A percentile compares a stretch with the other conserved stretches of the same genome.
These are phyloP conservation scores for Xanthoconium purpureum DNA, from an alignment of 768 basidiomycete species.

Conservation along the genomic window DNA sequence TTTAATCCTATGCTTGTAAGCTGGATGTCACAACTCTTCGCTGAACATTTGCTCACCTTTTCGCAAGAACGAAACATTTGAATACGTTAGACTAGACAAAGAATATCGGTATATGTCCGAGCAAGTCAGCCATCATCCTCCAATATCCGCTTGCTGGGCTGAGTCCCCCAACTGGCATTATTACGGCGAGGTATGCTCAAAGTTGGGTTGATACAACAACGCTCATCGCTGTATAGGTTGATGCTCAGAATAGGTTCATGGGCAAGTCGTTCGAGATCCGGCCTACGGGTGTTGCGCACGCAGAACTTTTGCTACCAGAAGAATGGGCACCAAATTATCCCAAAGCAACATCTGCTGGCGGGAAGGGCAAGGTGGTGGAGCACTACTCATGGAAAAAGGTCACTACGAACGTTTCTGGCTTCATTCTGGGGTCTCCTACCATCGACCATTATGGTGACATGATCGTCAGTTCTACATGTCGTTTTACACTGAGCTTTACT, in stretches of 20 bases:
- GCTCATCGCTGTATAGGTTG: conserved; percentile 53
- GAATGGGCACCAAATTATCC: conserved; percentile 64
- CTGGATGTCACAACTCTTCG: conserved; percentile 5
- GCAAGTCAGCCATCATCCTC: conserved; percentile 97
- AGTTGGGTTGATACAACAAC: not conserved
- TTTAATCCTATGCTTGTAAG: conserved; percentile 93
- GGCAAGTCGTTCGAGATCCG: conserved; percentile 96
- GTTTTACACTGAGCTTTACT: not conserved
- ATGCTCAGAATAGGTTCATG: conserved; percentile 95
- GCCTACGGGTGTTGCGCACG: conserved; percentile 92
- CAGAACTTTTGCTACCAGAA: conserved; percentile 72
- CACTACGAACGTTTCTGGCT: conserved; percentile 86
- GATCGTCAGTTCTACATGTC: conserved; percentile 53
- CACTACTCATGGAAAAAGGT: conserved; percentile 98
- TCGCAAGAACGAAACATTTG: conserved; percentile 83
- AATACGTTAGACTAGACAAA: conserved; percentile 84
- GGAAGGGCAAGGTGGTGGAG: conserved; percentile 64
- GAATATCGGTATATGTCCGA: conserved; percentile 93
- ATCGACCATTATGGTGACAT: conserved; percentile 96
- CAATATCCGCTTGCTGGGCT: conserved; percentile 93
- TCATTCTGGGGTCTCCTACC: conserved; percentile 84
- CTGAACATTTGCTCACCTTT: not conserved
- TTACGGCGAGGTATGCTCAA: conserved; percentile 66
- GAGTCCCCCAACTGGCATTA: conserved; percentile 90
- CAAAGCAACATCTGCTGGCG: conserved; percentile 41